A percentile compares a stretch with the other conserved stretches of the same genome.
Conservation (phyloP, 2,329 filamentous ascomycete genomes). For the Clarireedia hainanense region DNA sequence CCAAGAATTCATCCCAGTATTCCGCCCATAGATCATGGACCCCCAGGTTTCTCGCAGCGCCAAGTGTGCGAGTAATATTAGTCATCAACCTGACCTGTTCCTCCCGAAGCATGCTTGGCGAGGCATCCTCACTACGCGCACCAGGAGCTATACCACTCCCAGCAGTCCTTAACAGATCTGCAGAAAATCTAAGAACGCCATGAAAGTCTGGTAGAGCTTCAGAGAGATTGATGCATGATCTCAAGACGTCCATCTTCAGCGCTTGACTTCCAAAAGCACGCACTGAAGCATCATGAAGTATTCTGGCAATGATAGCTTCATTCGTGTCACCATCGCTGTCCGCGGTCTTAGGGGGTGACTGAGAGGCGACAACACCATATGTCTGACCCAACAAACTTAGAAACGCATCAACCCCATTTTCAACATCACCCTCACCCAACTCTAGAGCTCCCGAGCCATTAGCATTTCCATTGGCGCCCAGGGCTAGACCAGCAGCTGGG, state of each 20-base stretch:
- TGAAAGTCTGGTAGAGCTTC: slow-evolving; percentile 89
- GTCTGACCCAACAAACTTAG: slow-evolving; percentile 53
- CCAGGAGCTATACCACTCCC: slow-evolving; percentile 73
- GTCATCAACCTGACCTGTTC: slow-evolving; percentile 80
- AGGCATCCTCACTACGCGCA: slow-evolving; percentile 58
- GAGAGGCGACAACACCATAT: slow-evolving; percentile 49
- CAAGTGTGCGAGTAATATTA: slow-evolving; percentile 78
- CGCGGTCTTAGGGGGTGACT: slow-evolving; percentile 2
- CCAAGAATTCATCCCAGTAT: slow-evolving; percentile 95
- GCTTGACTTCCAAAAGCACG: slow-evolving; percentile 69
- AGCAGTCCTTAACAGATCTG: slow-evolving; percentile 73
- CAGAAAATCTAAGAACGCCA: slow-evolving; percentile 81
- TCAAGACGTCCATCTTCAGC: slow-evolving; percentile 79
- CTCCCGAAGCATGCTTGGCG: slow-evolving; percentile 64
- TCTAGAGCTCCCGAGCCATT: slow-evolving; percentile 50
- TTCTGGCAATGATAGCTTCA: slow-evolving; percentile 46
- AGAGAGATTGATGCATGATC: slow-evolving; percentile 86
- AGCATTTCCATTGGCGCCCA: slow-evolving; percentile 44
- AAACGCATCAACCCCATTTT: slow-evolving; percentile 57
- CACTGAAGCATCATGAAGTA: slow-evolving; percentile 48
- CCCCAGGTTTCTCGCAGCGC: slow-evolving; percentile 68
- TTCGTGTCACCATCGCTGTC: slow-evolving; percentile 38
- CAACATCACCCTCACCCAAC: slow-evolving; percentile 56
- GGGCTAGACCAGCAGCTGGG: slow-evolving; percentile 76
- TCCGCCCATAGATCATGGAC: slow-evolving; percentile 64